phyloP scores from a whole-genome alignment of 2,329 filamentous ascomycete species.

The Aureobasidium subglaciale region DNA sequence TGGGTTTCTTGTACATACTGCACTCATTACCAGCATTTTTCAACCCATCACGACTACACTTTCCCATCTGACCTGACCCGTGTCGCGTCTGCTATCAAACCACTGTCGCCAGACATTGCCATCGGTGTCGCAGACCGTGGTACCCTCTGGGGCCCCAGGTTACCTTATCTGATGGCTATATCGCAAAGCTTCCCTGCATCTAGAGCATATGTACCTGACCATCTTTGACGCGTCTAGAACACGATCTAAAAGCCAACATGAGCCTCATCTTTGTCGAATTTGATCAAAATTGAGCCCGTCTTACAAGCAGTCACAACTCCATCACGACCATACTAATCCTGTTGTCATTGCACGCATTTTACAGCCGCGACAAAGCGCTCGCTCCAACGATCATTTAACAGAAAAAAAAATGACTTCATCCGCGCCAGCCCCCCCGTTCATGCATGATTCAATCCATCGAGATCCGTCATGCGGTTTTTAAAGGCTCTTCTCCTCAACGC shows the following conservation, averaged over 20 bases:
- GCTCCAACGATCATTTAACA: no score
- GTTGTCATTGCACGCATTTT: no score
- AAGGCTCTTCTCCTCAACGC: background rate
- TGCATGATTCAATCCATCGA: background rate
- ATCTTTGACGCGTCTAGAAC: background rate
- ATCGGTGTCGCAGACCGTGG: background rate
- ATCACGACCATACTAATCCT: no score
- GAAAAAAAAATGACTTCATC: no score
- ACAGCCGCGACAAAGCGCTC: no score
- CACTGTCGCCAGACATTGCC: no score
- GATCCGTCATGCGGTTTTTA: background rate
- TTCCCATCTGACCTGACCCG: no score
- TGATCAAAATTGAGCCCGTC: no score
- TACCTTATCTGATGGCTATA: background rate
- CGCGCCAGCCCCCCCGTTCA: background rate
- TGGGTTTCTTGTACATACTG: background rate
- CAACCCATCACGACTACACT: background rate
- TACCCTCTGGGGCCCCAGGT: slow-evolving; percentile 3
- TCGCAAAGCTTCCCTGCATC: background rate
- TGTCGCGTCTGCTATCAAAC: no score
- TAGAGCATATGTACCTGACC: background rate
- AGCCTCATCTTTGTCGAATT: no score
- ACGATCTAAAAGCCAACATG: no score
- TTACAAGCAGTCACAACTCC: no score
- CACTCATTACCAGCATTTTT: background rate